These are phyloP conservation scores for Draba incana DNA, from an alignment of 345 rosid species.

Conservation along the genomic window DNA sequence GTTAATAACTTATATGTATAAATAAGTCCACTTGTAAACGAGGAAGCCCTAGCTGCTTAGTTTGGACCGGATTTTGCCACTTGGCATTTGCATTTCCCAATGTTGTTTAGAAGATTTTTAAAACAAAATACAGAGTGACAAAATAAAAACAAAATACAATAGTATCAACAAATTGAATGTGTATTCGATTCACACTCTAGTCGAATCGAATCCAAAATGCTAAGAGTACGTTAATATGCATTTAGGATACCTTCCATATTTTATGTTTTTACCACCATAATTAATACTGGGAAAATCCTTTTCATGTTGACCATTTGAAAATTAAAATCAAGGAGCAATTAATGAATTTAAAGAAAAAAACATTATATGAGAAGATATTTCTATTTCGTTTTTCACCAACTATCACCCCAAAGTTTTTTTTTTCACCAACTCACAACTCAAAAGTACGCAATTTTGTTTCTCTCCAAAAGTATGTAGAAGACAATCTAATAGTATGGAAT, in stretches of 20 bases:
- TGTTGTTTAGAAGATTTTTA: too few relatives aligned
- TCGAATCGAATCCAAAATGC: background rate
- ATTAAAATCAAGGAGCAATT: background rate
- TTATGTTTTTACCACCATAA: background rate
- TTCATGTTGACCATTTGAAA: conserved; percentile 9
- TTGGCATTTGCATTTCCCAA: conserved; percentile 22
- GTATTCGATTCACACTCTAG: background rate
- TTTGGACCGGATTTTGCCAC: conserved; percentile 32
- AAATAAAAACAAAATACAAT: background rate
- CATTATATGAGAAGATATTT: background rate
- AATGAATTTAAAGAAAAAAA: conserved; percentile 1
- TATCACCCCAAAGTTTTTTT: background rate
- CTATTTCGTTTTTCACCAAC: conserved; percentile 20
- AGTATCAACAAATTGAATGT: background rate
- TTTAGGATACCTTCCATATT: background rate
- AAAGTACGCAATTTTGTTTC: background rate
- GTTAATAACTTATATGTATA: conserved; percentile 1
- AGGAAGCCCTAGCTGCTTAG: conserved; percentile 26
- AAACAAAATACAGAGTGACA: too few relatives aligned
- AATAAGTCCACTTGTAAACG: conserved; percentile 17
- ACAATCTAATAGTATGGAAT: too few relatives aligned
- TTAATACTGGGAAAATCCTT: background rate
- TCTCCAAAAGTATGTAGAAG: background rate
- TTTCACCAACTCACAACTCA: conserved; percentile 16
- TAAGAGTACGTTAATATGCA: background rate